Percentiles rank a stretch among this genome's conserved stretches.
Evolutionary conservation across 2,329 filamentous ascomycete genomes (phyloP).

Genomic region (Fusarium longipes): DNA sequence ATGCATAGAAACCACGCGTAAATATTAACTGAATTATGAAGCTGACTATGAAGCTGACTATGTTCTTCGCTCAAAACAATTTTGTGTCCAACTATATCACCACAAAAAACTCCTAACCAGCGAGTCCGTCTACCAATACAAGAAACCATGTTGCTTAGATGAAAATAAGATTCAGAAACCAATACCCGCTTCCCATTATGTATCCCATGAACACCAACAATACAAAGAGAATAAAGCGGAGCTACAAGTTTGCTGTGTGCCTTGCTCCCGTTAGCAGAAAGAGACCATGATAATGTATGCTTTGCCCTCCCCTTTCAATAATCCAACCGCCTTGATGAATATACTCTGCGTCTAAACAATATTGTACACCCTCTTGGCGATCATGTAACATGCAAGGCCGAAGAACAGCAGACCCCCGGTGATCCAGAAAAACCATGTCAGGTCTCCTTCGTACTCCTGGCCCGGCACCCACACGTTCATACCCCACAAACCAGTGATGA

Average conservation of each 20-base stretch:
- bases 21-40: background rate
- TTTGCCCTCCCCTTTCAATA: background rate
- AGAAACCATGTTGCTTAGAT: conserved; percentile 14
- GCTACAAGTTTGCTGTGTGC: conserved; percentile 24
- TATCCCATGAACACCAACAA: background rate
- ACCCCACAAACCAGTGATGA: conserved; percentile 97
- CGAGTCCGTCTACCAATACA: conserved; percentile 14
- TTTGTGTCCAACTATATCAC: conserved; percentile 14
- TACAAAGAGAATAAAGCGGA: conserved; percentile 7
- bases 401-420: conserved; percentile 83
- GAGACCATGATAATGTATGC: conserved; percentile 4
- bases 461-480: conserved; percentile 99
- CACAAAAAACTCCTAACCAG: background rate
- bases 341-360: conserved; percentile 69
- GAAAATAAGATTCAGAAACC: conserved; percentile 5
- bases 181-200: background rate
- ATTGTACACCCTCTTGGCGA: conserved; percentile 85
- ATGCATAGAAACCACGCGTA: background rate
- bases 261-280: conserved; percentile 1
- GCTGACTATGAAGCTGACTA: too few species aligned
- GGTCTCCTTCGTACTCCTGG: conserved; percentile 80
- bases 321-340: background rate
- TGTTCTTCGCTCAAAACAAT: conserved; percentile 1
- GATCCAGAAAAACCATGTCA: conserved; percentile 80
- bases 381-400: conserved; percentile 80